Conservation (phyloP, 441 rosid genomes). For the Aleurites moluccanus region DNA sequence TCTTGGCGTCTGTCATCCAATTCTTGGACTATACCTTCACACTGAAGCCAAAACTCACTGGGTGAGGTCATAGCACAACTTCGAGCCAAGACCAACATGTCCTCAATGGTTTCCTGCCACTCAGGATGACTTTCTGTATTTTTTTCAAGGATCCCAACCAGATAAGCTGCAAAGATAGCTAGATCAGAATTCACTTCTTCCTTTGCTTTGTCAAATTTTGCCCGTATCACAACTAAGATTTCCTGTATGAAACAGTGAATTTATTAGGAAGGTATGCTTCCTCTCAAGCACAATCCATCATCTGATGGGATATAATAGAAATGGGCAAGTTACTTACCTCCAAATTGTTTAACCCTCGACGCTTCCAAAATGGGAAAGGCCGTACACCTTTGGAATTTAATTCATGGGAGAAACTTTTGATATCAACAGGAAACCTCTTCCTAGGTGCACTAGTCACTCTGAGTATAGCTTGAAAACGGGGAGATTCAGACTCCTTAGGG, state of each 20-base stretch:
- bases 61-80: conserved; percentile 93
- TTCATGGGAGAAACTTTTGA: conserved; percentile 98
- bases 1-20: conserved; percentile 98
- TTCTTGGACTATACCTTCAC: conserved; percentile 98
- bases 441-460: conserved; percentile 92
- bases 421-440: conserved; percentile 87
- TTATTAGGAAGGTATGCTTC: conserved; percentile 20
- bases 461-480: conserved; percentile 96
- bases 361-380: conserved; percentile 95
- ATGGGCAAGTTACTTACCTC: conserved; percentile 67
- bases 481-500: conserved; percentile 96
- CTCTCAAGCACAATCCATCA: conserved; percentile 19
- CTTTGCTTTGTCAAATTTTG: conserved; percentile 95
- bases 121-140: conserved; percentile 96
- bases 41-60: conserved; percentile 97
- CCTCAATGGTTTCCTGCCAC: conserved; percentile 98
- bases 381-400: conserved; percentile 96
- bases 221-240: conserved; percentile 70
- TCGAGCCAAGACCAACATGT: conserved; percentile 88
- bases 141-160: conserved; percentile 91
- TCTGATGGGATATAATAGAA: conserved; percentile 10
- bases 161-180: conserved; percentile 91
- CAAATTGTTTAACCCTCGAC: conserved; percentile 78
- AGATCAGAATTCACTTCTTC: conserved; percentile 99
- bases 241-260: conserved; percentile 52